Percentiles rank a stretch among this genome's conserved stretches.
Evolutionary conservation across 192 early-diverging fungal genomes (phyloP).

Genomic region (Coemansia reversa): DNA sequence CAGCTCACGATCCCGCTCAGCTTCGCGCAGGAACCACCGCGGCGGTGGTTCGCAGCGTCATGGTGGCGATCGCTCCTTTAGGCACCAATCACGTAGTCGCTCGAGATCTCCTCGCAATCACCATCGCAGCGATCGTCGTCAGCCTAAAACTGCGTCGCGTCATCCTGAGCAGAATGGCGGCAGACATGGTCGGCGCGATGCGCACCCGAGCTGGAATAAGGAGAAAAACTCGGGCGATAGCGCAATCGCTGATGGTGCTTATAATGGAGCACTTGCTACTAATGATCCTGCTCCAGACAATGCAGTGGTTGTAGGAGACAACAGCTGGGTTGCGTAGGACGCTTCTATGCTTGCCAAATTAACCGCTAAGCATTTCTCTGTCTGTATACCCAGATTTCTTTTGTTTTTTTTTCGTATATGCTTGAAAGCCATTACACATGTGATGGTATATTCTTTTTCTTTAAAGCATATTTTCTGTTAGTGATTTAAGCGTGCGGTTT

Average conservation of each 20-base stretch:
- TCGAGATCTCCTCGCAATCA: conserved; percentile 16
- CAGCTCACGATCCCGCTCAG: conserved; percentile 17
- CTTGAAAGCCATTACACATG: background rate
- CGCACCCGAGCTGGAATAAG: background rate
- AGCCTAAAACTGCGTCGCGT: conserved; percentile 17
- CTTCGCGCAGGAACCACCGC: conserved; percentile 12
- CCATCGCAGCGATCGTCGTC: conserved; percentile 6
- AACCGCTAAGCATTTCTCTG: background rate
- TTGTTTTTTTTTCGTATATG: background rate
- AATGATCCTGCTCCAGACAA: background rate
- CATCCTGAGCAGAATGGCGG: conserved; percentile 6
- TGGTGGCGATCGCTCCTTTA: conserved; percentile 4
- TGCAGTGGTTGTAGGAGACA: background rate
- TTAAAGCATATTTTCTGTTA: background rate
- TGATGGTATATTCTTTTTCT: background rate
- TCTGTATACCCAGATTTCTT: background rate
- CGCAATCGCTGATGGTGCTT: conserved; percentile 3
- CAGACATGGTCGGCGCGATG: conserved; percentile 1
- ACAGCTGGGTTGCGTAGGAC: background rate
- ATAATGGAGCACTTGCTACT: background rate
- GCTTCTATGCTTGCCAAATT: no score
- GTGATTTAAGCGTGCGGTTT: background rate
- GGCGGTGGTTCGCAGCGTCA: conserved; percentile 16
- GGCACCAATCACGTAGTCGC: conserved; percentile 25
- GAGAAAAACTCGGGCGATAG: conserved; percentile 12